Evolutionary conservation across 2,329 filamentous ascomycete species (phyloP), one percentile per base, ranked within the genome.

Genomic region (Diatrype stigma): DNA sequence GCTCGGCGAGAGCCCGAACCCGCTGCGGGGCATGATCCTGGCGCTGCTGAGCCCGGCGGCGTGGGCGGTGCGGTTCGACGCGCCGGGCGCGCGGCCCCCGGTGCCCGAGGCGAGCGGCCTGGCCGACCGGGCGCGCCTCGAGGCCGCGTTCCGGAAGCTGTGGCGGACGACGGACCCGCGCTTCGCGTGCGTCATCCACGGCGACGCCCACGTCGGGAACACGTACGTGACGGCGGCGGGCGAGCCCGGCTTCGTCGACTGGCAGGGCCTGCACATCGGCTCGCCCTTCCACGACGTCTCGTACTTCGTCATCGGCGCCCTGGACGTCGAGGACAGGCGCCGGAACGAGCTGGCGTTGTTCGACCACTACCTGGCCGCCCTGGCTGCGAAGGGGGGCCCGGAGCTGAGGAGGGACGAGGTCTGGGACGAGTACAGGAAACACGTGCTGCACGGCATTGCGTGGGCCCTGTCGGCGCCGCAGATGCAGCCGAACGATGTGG

Each of bases 281-380:
- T 67, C 65, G 2, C 60, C 61, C 8, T 68, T 72, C 52, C 69
- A 71, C 51, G 69, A 72, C 48, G 53, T 71, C 16, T 56, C 63
- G 1, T 72, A 71, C 54, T 69, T 66, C 52, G 52, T 71, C 35
- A 61, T 52, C 3, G 63, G 66, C 28, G 62, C 66, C 6, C 55
- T 72, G 11, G 62, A 56, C 28, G 42, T 68, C 32, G 63, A 67
- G 51, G 66, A 70, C 45, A 61, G 69, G 34, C 60, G 68, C 17
- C 54, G 57, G 19, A 61, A 67, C 50, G 68, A 71, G 56, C 60
- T 60, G 50, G 57, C 63, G 10, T 56, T 70, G 26, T 47, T 71
- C 3, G 62, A 65, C 32, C 63, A 69, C 49, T 71, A 72, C 55
- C 57, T 70, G 2, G 52, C 48, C 1, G 54, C 54, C 3, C 51